Percentiles rank a stretch among this genome's conserved stretches.
Evolutionary conservation across 2,329 filamentous ascomycete species (phyloP).

Genomic region (Lachnellula arida): DNA sequence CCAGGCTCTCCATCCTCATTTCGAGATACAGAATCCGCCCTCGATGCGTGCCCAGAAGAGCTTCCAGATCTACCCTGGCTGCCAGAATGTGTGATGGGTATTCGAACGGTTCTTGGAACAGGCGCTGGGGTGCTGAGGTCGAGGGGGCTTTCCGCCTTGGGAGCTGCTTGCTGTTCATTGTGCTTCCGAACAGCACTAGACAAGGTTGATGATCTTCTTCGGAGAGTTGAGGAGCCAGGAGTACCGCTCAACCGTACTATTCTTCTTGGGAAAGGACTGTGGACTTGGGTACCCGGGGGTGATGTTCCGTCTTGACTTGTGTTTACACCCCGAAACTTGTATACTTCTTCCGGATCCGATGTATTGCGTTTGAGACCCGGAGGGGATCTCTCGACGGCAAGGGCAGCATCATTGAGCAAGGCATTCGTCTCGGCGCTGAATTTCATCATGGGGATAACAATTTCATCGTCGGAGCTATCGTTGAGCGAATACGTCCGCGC

Average conservation of each 20-base stretch:
- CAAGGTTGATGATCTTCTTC: slow-evolving; percentile 23
- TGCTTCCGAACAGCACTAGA: slow-evolving; percentile 24
- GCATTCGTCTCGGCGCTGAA: slow-evolving; percentile 90
- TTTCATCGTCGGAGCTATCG: slow-evolving; percentile 93
- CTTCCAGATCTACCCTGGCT: slow-evolving; percentile 25
- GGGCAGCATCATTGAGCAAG: slow-evolving; percentile 60
- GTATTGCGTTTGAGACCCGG: slow-evolving; percentile 14
- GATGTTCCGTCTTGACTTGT: slow-evolving; percentile 8
- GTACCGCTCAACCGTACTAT: slow-evolving; percentile 31
- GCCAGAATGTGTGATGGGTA: slow-evolving; percentile 25
- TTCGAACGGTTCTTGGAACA: slow-evolving; percentile 26
- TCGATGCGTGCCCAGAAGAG: slow-evolving; percentile 26
- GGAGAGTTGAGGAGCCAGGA: slow-evolving; percentile 25
- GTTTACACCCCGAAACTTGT: slow-evolving; percentile 15
- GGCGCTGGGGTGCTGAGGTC: slow-evolving; percentile 31
- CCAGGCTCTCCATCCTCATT: slow-evolving; percentile 20
- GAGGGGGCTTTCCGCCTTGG: slow-evolving; percentile 24
- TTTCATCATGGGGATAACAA: slow-evolving; percentile 77
- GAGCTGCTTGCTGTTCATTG: slow-evolving; percentile 18
- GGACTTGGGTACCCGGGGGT: slow-evolving; percentile 12
- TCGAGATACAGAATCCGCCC: slow-evolving; percentile 20
- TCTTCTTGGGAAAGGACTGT: slow-evolving; percentile 28
- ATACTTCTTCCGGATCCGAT: slow-evolving; percentile 11
- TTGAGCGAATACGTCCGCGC: slow-evolving; percentile 52
- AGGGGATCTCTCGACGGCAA: slow-evolving; percentile 25